These are phyloP conservation scores for Fusarium oligoseptatum DNA, from an alignment of 2,329 filamentous ascomycete genomes.

Conservation along the genomic window DNA sequence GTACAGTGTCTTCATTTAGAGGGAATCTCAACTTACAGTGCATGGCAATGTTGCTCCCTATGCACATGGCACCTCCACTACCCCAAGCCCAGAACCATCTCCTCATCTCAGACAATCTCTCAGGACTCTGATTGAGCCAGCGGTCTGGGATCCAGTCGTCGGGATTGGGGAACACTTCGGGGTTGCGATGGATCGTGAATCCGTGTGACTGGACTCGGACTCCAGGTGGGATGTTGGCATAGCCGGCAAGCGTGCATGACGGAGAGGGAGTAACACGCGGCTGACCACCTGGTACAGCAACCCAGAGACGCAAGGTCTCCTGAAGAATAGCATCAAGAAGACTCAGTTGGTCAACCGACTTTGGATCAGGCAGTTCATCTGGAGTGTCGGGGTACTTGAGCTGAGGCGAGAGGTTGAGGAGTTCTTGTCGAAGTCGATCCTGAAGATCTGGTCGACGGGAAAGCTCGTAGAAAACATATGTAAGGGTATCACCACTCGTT, in stretches of 20 bases:
- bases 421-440: constrained; percentile 7
- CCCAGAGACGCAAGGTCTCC: constrained; percentile 11
- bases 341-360: constrained; percentile 7
- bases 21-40: constrained; percentile 1
- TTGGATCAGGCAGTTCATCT: constrained; percentile 5
- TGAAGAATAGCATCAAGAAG: constrained; percentile 9
- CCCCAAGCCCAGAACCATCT: constrained; percentile 22
- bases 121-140: constrained; percentile 4
- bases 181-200: constrained; percentile 10
- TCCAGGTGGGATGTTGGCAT: constrained; percentile 6
- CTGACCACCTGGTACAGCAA: constrained; percentile 9
- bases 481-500: constrained; percentile 9
- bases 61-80: constrained; percentile 13
- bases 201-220: constrained; percentile 1
- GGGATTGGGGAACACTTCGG: constrained; percentile 8
- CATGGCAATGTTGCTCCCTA: constrained; percentile 16
- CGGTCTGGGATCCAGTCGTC: neutral
- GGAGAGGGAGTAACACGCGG: constrained; percentile 9
- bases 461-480: constrained; percentile 11
- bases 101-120: constrained; percentile 4
- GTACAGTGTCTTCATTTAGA: rapidly evolving
- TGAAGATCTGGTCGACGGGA: constrained; percentile 6
- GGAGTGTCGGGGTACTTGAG: neutral
- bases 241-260: constrained; percentile 1
- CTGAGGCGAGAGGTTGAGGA: neutral